Evolutionary conservation across 2,329 filamentous ascomycete genomes (phyloP).

Genomic region (Chrysoporthe austroafricana): DNA sequence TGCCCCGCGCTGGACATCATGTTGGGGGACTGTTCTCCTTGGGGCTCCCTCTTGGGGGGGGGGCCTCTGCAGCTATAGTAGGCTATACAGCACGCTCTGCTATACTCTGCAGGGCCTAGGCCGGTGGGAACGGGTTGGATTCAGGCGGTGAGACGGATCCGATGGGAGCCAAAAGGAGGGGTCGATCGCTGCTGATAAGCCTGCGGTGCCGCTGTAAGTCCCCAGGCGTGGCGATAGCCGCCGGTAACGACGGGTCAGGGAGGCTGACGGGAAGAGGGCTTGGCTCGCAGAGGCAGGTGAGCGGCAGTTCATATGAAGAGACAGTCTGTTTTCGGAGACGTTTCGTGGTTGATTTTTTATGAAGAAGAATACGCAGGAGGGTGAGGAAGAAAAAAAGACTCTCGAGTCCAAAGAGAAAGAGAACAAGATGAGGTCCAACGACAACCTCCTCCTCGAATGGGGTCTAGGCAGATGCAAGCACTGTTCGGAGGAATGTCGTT

Average conservation of each 20-base stretch:
- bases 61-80: too few species aligned
- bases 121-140: neutral
- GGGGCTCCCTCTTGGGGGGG: neutral
- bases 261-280: neutral
- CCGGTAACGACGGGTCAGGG: neutral
- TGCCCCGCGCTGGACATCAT: conserved; percentile 29
- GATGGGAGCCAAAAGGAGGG: conserved; percentile 8
- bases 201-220: neutral
- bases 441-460: neutral
- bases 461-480: neutral
- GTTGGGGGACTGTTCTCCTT: neutral
- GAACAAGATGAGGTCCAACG: neutral
- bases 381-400: neutral
- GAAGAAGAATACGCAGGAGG: neutral
- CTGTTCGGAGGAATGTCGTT: neutral
- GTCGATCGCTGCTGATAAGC: conserved; percentile 12
- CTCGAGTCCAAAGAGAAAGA: neutral
- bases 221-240: neutral
- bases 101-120: conserved; percentile 2
- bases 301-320: too few species aligned
- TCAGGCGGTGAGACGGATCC: neutral
- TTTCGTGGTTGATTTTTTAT: too few species aligned
- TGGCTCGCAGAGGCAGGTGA: neutral
- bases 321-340: too few species aligned
- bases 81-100: neutral